These are phyloP conservation scores for Colletotrichum liaoningense DNA, from an alignment of 2,329 filamentous ascomycete species.

Conservation along the genomic window DNA sequence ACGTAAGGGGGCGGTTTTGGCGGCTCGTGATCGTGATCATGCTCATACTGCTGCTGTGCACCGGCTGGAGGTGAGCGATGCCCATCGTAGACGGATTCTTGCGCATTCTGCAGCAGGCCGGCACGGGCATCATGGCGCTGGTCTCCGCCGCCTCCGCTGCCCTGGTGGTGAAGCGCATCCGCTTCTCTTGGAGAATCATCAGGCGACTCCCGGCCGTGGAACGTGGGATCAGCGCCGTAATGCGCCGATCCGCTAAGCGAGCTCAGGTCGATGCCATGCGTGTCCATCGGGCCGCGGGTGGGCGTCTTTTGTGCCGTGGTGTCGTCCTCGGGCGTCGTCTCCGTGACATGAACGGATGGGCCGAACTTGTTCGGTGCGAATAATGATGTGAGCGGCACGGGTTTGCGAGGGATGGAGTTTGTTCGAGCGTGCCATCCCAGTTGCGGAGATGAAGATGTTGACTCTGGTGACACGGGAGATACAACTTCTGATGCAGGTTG, in stretches of 20 bases:
- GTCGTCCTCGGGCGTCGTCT: not conserved
- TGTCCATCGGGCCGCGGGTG: conserved; percentile 20
- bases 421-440: not conserved
- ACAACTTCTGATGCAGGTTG: not conserved
- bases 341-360: conserved; percentile 9
- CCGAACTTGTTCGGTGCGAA: not conserved
- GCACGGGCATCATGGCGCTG: conserved; percentile 22
- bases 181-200: not conserved
- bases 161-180: not conserved
- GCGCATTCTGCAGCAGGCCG: conserved; percentile 21
- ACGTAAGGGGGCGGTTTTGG: conserved; percentile 9
- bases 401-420: conserved; percentile 10
- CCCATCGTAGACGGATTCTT: not conserved
- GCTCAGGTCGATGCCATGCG: conserved; percentile 30
- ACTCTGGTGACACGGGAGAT: not conserved
- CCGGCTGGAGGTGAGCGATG: not conserved
- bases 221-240: conserved; percentile 18
- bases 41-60: not conserved
- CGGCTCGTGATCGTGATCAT: not conserved
- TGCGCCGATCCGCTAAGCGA: conserved; percentile 30
- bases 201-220: conserved; percentile 4
- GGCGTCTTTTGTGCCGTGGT: not conserved
- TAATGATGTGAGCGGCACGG: not conserved
- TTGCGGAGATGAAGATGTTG: not conserved
- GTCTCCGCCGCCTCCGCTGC: not conserved